Evolutionary conservation across 1,284 basidiomycete species (phyloP).

Genomic region (Ganoderma multipileum): DNA sequence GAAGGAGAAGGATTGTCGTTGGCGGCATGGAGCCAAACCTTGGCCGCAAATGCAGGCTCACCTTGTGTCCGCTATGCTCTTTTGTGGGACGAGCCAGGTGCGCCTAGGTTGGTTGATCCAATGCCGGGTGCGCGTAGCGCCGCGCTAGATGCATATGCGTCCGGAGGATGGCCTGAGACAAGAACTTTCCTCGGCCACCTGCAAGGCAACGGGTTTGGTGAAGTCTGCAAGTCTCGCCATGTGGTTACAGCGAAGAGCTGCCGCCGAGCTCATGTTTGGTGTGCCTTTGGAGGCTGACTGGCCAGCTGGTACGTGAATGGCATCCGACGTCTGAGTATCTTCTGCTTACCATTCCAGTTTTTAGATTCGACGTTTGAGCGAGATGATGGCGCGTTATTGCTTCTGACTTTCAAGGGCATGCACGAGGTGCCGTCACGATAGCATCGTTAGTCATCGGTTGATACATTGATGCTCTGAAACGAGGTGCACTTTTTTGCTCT

Average conservation of each 20-base stretch:
- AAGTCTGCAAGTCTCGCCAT: neutral
- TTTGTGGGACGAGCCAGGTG: neutral
- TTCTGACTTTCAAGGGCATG: slow-evolving; percentile 80
- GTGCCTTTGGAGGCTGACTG: slow-evolving; percentile 60
- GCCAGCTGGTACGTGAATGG: slow-evolving; percentile 50
- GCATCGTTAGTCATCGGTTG: slow-evolving; percentile 51
- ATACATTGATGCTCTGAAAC: too few relatives aligned
- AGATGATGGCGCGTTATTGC: slow-evolving; percentile 82
- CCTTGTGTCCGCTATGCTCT: too few relatives aligned
- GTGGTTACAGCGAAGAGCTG: slow-evolving; percentile 48
- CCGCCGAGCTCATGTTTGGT: slow-evolving; percentile 68
- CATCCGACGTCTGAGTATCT: neutral
- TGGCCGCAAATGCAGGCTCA: too few relatives aligned
- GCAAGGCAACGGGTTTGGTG: too few relatives aligned
- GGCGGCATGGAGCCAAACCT: too few relatives aligned
- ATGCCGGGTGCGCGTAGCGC: neutral
- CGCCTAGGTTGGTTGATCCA: neutral
- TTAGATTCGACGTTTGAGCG: slow-evolving; percentile 70
- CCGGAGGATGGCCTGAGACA: too few relatives aligned
- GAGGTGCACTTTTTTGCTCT: too few relatives aligned
- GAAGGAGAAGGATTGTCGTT: too few relatives aligned
- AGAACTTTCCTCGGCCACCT: too few relatives aligned
- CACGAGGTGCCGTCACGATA: slow-evolving; percentile 72
- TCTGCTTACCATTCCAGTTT: neutral
- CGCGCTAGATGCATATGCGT: neutral